These are phyloP conservation scores for Sclerotinia minor DNA, from an alignment of 2,329 filamentous ascomycete genomes.

Conservation along the genomic window DNA sequence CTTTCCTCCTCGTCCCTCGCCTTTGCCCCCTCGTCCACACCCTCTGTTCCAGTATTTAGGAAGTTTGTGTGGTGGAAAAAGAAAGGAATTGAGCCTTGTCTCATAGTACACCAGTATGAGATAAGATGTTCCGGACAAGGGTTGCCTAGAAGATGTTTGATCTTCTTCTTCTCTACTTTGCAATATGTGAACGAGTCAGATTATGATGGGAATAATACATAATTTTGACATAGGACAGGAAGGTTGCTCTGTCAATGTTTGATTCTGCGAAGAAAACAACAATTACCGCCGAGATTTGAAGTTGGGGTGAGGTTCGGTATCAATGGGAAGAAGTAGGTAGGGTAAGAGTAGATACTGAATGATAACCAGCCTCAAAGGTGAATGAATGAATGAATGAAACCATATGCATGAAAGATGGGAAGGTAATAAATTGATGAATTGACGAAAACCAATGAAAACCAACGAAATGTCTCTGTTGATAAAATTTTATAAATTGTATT, in stretches of 20 bases:
- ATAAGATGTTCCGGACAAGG: not conserved
- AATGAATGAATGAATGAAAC: not conserved
- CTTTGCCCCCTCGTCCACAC: not conserved
- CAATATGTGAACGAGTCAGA: not conserved
- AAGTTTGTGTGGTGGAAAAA: not conserved
- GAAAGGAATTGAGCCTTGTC: not conserved
- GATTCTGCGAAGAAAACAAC: not conserved
- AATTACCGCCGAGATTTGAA: not conserved
- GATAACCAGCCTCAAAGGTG: constrained; percentile 7
- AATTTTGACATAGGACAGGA: not conserved
- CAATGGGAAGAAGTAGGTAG: no score
- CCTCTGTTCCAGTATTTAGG: not conserved
- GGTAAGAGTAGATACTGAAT: no score
- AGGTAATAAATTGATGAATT: not conserved
- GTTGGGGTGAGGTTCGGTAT: constrained; percentile 7
- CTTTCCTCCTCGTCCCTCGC: constrained; percentile 4
- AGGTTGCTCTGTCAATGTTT: not conserved
- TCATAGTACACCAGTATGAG: constrained; percentile 7
- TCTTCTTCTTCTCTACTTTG: not conserved
- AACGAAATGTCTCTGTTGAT: not conserved
- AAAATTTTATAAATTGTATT: not conserved
- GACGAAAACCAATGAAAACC: constrained; percentile 13
- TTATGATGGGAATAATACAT: not conserved
- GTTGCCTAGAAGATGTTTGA: no score
- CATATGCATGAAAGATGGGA: not conserved